phyloP scores from a whole-genome alignment of 495 filamentous ascomycete species.

The Tetracladium setigerum region DNA sequence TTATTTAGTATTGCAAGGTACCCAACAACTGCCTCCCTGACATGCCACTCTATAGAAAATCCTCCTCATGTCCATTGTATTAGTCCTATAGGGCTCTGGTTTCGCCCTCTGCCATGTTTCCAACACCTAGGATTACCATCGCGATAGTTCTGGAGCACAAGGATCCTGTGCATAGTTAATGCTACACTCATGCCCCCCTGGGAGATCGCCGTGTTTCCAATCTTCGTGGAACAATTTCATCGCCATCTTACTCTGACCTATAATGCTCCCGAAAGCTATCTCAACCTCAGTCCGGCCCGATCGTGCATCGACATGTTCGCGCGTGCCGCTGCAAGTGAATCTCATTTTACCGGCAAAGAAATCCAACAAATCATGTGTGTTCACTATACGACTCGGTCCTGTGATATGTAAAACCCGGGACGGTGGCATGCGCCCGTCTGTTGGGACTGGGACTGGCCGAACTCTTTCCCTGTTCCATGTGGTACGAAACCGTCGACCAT shows the following conservation, averaged over 20 bases:
- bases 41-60: too few relatives aligned
- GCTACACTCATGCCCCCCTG: not conserved
- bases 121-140: too few relatives aligned
- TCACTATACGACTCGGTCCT: not conserved
- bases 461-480: not conserved
- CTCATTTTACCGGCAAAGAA: not conserved
- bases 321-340: not conserved
- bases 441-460: not conserved
- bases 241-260: conserved; percentile 1
- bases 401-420: not conserved
- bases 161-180: conserved; percentile 1
- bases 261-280: not conserved
- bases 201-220: not conserved
- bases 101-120: too few relatives aligned
- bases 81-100: too few relatives aligned
- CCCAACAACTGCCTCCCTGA: too few relatives aligned
- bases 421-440: not conserved
- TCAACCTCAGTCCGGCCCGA: not conserved
- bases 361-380: not conserved
- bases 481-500: not conserved
- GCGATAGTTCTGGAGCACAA: not conserved
- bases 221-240: not conserved
- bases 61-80: too few relatives aligned
- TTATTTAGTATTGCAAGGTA: too few relatives aligned
- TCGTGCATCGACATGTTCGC: not conserved